Conservation (phyloP, 108 stramenopile genomes). For the Nitzschia sp. region DNA sequence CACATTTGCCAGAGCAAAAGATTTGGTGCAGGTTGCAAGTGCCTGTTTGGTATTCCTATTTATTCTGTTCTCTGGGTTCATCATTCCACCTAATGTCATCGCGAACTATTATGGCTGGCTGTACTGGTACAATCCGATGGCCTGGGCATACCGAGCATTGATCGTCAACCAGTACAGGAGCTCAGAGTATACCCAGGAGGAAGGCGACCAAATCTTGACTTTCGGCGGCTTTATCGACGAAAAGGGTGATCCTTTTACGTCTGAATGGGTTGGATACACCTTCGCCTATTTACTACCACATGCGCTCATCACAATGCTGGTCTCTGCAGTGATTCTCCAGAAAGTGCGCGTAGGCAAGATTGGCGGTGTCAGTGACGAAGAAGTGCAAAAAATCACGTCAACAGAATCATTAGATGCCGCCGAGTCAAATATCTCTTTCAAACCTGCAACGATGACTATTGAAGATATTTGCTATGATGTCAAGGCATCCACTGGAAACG, state of each 20-base stretch:
- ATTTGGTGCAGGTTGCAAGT: constrained; percentile 35
- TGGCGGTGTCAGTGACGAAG: constrained; percentile 7
- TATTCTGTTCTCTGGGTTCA: constrained; percentile 67
- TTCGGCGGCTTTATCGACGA: constrained; percentile 45
- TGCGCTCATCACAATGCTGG: constrained; percentile 35
- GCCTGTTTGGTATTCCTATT: constrained; percentile 59
- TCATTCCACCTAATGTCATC: constrained; percentile 60
- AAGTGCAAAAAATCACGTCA: neutral
- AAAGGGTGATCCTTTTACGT: constrained; percentile 40
- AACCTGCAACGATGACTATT: constrained; percentile 67
- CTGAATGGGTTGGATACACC: constrained; percentile 63
- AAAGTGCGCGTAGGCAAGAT: constrained; percentile 18
- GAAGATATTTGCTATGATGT: constrained; percentile 72
- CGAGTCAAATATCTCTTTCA: constrained; percentile 50
- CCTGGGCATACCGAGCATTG: constrained; percentile 67
- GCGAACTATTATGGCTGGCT: constrained; percentile 63
- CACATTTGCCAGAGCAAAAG: constrained; percentile 37
- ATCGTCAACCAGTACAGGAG: constrained; percentile 50
- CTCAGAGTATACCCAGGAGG: constrained; percentile 36
- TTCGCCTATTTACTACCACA: constrained; percentile 55
- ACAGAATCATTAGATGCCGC: neutral
- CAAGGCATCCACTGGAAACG: constrained; percentile 57
- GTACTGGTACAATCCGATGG: constrained; percentile 66
- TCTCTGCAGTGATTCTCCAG: constrained; percentile 43
- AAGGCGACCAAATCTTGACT: constrained; percentile 44